A percentile compares a stretch with the other conserved stretches of the same genome.
These are phyloP conservation scores for Arbutus unedo DNA, from an alignment of 148 eudicot species.

Conservation along the genomic window DNA sequence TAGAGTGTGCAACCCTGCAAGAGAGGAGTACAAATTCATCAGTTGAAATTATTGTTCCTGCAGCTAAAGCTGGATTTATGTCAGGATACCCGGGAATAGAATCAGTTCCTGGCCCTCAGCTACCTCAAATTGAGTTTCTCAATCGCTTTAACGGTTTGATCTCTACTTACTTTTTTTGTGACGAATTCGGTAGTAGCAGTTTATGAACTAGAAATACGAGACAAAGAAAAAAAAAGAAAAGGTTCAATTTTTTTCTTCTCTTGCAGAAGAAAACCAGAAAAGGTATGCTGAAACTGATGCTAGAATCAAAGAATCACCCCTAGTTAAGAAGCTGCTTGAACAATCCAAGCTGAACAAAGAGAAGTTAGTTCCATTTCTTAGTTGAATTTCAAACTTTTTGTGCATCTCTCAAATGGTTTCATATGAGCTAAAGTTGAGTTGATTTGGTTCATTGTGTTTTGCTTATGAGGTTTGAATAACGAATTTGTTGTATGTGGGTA, in stretches of 20 bases:
- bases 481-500: not conserved
- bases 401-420: not conserved
- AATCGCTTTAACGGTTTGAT: slow-evolving; percentile 54
- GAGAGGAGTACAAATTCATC: not conserved
- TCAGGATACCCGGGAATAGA: slow-evolving; percentile 77
- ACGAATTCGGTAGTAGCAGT: no score
- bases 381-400: not conserved
- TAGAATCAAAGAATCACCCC: slow-evolving; percentile 81
- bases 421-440: not conserved
- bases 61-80: slow-evolving; percentile 86
- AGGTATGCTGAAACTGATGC: slow-evolving; percentile 82
- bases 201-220: not conserved
- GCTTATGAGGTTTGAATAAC: not conserved
- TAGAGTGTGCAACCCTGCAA: not conserved
- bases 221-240: not conserved
- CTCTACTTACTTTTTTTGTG: slow-evolving; percentile 6
- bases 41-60: slow-evolving; percentile 20
- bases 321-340: slow-evolving; percentile 81
- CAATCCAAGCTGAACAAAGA: slow-evolving; percentile 68
- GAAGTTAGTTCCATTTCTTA: slow-evolving; percentile 39
- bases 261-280: slow-evolving; percentile 88
- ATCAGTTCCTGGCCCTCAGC: slow-evolving; percentile 84
- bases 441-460: not conserved
- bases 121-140: slow-evolving; percentile 75
- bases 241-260: not conserved